Percentiles rank a stretch among this genome's conserved stretches.
These are phyloP conservation scores for Kodamaea suecica DNA, from an alignment of 1,139 yeast genomes.

Conservation along the genomic window DNA sequence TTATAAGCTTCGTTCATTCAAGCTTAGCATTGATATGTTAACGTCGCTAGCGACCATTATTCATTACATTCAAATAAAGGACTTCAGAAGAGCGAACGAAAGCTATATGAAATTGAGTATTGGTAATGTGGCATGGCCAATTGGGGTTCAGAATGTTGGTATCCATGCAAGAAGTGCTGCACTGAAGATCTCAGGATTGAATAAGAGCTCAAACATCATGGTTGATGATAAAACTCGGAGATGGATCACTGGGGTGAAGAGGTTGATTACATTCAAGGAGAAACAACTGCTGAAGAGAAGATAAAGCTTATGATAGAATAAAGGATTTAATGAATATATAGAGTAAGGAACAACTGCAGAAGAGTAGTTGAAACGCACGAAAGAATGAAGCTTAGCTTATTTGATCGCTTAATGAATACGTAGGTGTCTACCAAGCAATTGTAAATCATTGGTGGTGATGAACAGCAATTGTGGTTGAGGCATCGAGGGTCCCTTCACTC, in stretches of 20 bases:
- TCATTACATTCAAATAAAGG: constrained; percentile 53
- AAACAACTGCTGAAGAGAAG: too few relatives aligned
- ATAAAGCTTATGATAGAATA: too few relatives aligned
- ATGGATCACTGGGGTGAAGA: constrained; percentile 75
- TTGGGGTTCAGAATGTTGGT: constrained; percentile 77
- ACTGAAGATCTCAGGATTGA: constrained; percentile 35
- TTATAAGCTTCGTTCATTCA: constrained; percentile 51
- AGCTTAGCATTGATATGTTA: constrained; percentile 43
- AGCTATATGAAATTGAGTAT: constrained; percentile 73
- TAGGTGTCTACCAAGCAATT: too few relatives aligned
- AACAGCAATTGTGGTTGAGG: too few relatives aligned
- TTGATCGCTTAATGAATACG: too few relatives aligned
- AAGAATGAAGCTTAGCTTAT: too few relatives aligned
- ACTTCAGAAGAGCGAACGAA: constrained; percentile 60
- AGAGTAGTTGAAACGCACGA: too few relatives aligned
- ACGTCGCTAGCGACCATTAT: constrained; percentile 60
- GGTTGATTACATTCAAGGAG: constrained; percentile 61
- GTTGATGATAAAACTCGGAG: constrained; percentile 69
- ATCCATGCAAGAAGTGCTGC: constrained; percentile 70
- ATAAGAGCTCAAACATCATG: constrained; percentile 69
- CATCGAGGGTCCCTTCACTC: too few relatives aligned
- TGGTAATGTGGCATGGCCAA: constrained; percentile 93
- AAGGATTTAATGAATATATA: too few relatives aligned
- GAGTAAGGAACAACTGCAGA: too few relatives aligned
- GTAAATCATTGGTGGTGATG: too few relatives aligned